A percentile compares a stretch with the other conserved stretches of the same genome.
Evolutionary conservation across 2,329 filamentous ascomycete species (phyloP).

Genomic region (Dactylellina leptospora): DNA sequence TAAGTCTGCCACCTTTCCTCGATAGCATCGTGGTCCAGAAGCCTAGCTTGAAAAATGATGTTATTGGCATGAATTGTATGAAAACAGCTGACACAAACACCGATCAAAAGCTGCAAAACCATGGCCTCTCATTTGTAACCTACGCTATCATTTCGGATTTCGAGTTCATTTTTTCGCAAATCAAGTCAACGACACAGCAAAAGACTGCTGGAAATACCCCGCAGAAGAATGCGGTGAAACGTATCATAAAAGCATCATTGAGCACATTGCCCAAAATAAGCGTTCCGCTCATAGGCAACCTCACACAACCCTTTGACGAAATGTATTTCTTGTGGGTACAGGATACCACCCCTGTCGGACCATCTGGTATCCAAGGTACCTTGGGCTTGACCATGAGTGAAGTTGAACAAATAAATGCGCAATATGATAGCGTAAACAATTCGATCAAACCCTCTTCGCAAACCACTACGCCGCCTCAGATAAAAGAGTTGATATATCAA

Average conservation of each 20-base stretch:
- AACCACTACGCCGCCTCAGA: too few species aligned
- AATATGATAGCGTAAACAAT: background rate
- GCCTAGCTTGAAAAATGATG: background rate
- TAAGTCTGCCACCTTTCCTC: too few species aligned
- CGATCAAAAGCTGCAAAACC: background rate
- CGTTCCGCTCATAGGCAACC: slow-evolving; percentile 58
- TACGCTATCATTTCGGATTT: background rate
- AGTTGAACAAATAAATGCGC: background rate
- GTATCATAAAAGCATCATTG: slow-evolving; percentile 54
- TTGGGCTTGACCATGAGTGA: background rate
- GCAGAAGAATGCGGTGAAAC: slow-evolving; percentile 30
- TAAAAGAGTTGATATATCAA: too few species aligned
- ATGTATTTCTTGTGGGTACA: slow-evolving; percentile 59
- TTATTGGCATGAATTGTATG: background rate
- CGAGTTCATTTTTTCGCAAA: background rate
- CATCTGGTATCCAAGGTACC: background rate
- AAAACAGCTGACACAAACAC: background rate
- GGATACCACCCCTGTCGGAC: background rate
- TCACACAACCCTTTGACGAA: slow-evolving; percentile 60
- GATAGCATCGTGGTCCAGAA: too few species aligned
- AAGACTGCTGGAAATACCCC: background rate
- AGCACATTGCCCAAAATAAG: slow-evolving; percentile 55
- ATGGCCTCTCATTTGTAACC: background rate
- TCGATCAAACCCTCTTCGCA: background rate
- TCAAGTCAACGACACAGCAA: background rate